A percentile compares a stretch with the other conserved stretches of the same genome.
Evolutionary conservation across 805 yeast genomes (phyloP).

Genomic region (Peterozyma xylosa): DNA sequence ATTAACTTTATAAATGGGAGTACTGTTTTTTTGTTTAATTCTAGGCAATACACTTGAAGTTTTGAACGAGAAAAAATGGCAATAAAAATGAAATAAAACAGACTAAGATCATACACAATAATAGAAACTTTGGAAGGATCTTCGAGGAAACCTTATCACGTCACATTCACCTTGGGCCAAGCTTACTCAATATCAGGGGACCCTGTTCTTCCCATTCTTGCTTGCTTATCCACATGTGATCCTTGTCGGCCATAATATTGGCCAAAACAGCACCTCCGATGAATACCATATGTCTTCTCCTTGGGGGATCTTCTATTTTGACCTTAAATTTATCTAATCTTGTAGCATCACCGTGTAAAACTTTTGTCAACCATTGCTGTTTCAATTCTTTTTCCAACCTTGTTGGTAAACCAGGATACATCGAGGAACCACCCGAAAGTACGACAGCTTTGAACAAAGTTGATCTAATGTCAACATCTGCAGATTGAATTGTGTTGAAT

Average conservation of each 20-base stretch:
- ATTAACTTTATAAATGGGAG: no score
- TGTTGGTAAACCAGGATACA: slow-evolving; percentile 98
- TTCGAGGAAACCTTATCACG: no score
- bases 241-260: slow-evolving; percentile 96
- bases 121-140: no score
- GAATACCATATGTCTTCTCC: slow-evolving; percentile 98
- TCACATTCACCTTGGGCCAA: slow-evolving; percentile 73
- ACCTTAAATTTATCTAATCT: slow-evolving; percentile 90
- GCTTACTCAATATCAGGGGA: slow-evolving; percentile 71
- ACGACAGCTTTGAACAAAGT: slow-evolving; percentile 88
- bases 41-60: no score
- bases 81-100: no score
- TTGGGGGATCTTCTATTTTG: slow-evolving; percentile 96
- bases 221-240: slow-evolving; percentile 94
- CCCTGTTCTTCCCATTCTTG: slow-evolving; percentile 99
- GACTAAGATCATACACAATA: no score
- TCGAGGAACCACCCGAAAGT: slow-evolving; percentile 93
- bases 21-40: no score
- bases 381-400: slow-evolving; percentile 92
- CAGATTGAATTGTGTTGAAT: slow-evolving; percentile 88
- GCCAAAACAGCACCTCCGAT: slow-evolving; percentile 98
- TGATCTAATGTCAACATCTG: slow-evolving; percentile 89
- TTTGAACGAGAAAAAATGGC: no score
- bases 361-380: slow-evolving; percentile 90
- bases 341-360: slow-evolving; percentile 78